phyloP scores from a whole-genome alignment of 495 filamentous ascomycete species.

The Aspergillus asperescens region DNA sequence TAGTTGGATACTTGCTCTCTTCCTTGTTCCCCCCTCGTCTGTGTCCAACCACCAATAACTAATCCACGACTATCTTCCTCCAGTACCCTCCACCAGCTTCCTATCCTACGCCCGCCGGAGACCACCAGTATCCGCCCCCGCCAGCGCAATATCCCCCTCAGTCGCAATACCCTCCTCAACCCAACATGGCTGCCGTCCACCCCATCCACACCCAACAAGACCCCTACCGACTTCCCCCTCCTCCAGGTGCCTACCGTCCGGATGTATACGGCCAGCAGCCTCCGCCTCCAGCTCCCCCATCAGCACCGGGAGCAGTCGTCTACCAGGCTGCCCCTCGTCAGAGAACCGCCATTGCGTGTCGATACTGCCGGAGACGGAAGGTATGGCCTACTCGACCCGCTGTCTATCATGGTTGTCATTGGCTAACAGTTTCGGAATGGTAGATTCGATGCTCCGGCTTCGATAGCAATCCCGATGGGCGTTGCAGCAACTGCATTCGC shows the following conservation, averaged over 20 bases:
- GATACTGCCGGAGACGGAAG: constrained; percentile 78
- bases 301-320: constrained; percentile 37
- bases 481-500: constrained; percentile 72
- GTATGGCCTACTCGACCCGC: constrained; percentile 39
- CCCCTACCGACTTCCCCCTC: constrained; percentile 38
- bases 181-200: constrained; percentile 41
- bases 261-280: constrained; percentile 44
- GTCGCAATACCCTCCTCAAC: constrained; percentile 33
- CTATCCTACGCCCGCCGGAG: constrained; percentile 37
- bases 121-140: constrained; percentile 34
- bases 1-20: not conserved
- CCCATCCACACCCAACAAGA: constrained; percentile 33
- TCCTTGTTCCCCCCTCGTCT: constrained; percentile 8
- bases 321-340: constrained; percentile 67
- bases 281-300: constrained; percentile 28
- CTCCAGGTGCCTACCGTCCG: constrained; percentile 39
- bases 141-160: constrained; percentile 30
- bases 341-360: constrained; percentile 78
- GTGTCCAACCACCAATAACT: not conserved
- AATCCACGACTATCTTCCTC: not conserved
- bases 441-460: constrained; percentile 86
- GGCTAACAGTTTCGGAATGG: constrained; percentile 14
- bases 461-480: constrained; percentile 68
- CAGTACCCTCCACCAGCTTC: constrained; percentile 34
- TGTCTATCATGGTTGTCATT: not conserved